Evolutionary conservation across 805 yeast genomes (phyloP).

Genomic region (Ogataea paraovalis): DNA sequence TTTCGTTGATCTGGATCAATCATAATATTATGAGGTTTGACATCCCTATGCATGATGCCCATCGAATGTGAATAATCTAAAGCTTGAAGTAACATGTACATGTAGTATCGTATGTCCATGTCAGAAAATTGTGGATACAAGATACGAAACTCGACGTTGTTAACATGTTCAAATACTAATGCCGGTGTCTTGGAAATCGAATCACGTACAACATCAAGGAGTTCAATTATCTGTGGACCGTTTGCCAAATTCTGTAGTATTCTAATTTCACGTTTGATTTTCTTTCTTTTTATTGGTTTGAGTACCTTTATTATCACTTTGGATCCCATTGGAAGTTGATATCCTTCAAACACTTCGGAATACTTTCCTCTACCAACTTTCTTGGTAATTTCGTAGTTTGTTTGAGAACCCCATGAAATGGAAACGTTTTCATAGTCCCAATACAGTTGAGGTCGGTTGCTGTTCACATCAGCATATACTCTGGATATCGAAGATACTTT

Average conservation of each 20-base stretch:
- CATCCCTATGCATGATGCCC: constrained; percentile 96
- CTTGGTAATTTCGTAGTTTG: constrained; percentile 60
- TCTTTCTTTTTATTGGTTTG: constrained; percentile 90
- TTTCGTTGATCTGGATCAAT: constrained; percentile 73
- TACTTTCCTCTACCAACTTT: constrained; percentile 93
- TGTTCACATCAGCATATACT: constrained; percentile 75
- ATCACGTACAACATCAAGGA: constrained; percentile 80
- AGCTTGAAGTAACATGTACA: constrained; percentile 76
- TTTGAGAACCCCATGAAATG: constrained; percentile 57
- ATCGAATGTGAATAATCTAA: constrained; percentile 86
- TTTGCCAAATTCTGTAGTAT: constrained; percentile 80
- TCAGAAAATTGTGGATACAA: constrained; percentile 76
- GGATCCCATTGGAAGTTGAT: constrained; percentile 57
- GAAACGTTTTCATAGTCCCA: constrained; percentile 80
- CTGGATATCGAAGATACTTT: constrained; percentile 28
- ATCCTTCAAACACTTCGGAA: constrained; percentile 91
- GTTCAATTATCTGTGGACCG: constrained; percentile 75
- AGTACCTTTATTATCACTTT: constrained; percentile 82
- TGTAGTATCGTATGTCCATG: constrained; percentile 75
- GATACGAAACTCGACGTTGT: constrained; percentile 77
- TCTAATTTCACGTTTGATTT: constrained; percentile 85
- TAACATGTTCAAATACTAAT: constrained; percentile 76
- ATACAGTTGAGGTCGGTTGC: constrained; percentile 62
- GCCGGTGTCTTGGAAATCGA: constrained; percentile 81
- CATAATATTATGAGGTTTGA: constrained; percentile 94